Percentiles rank a stretch among this genome's conserved stretches.
phyloP scores from a whole-genome alignment of 805 yeast species.

The Zygoascus flipseniorum region DNA sequence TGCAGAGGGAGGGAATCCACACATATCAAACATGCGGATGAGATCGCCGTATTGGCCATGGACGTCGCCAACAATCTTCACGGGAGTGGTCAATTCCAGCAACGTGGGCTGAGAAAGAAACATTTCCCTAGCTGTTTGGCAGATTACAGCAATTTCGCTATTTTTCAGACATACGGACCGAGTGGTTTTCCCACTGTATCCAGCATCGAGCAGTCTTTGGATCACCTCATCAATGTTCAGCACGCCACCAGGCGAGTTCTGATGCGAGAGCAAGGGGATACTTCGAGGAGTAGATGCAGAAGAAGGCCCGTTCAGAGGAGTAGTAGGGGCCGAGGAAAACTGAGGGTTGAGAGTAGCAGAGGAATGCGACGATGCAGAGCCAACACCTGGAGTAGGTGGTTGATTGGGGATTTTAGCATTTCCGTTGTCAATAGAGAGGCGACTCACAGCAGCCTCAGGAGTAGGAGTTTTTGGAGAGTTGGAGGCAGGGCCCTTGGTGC shows the following conservation, averaged over 20 bases:
- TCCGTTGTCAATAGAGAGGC: not conserved
- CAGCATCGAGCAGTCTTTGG: constrained; percentile 88
- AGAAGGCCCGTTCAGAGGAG: constrained; percentile 14
- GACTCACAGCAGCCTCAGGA: not conserved
- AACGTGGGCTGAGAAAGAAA: constrained; percentile 85
- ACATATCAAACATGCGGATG: constrained; percentile 82
- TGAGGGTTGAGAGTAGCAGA: not conserved
- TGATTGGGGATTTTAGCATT: not conserved
- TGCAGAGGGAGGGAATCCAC: constrained; percentile 94
- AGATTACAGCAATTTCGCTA: constrained; percentile 79
- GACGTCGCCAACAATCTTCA: constrained; percentile 85
- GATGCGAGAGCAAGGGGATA: constrained; percentile 4
- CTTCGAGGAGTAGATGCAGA: constrained; percentile 8
- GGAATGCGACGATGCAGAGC: not conserved
- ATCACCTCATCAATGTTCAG: constrained; percentile 78
- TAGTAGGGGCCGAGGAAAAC: constrained; percentile 14
- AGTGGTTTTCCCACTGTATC: constrained; percentile 89
- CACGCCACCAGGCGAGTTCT: constrained; percentile 10
- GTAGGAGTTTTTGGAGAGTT: constrained; percentile 1
- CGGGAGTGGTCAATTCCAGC: constrained; percentile 79
- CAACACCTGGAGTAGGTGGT: not conserved
- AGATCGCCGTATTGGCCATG: constrained; percentile 95
- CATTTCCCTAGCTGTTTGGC: constrained; percentile 81
- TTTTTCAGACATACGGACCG: constrained; percentile 82
- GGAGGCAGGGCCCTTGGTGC: not conserved